Conservation (phyloP, 768 basidiomycete genomes). For the Boletus insuetus region DNA sequence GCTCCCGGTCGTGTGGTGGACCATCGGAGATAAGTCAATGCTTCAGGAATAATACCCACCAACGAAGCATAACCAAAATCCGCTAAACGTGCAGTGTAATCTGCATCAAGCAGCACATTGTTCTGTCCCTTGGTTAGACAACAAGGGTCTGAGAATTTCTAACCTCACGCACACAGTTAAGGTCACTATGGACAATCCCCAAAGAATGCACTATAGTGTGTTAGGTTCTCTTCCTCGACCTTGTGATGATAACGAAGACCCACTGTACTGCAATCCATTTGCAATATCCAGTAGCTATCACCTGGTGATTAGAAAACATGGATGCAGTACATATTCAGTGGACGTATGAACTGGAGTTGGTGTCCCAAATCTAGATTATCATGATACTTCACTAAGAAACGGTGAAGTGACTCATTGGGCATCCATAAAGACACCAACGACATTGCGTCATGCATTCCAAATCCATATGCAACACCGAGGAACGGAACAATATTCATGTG, state of each 20-base stretch:
- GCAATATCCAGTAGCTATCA: constrained; percentile 13
- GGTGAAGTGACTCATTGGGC: constrained; percentile 22
- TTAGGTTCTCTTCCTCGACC: neutral
- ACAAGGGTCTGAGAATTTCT: too few species aligned
- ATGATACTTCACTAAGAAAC: constrained; percentile 11
- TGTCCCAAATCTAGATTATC: neutral
- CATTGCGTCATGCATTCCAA: constrained; percentile 19
- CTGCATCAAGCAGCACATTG: constrained; percentile 14
- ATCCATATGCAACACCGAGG: constrained; percentile 10
- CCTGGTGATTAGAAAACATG: constrained; percentile 15
- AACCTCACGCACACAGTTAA: constrained; percentile 9
- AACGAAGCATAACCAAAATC: constrained; percentile 43
- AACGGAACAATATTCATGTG: constrained; percentile 28
- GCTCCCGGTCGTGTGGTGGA: neutral
- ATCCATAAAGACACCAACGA: constrained; percentile 34
- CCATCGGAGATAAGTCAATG: constrained; percentile 1
- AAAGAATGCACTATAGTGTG: constrained; percentile 11
- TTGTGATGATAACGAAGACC: neutral
- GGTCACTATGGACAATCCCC: constrained; percentile 16
- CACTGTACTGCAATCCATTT: constrained; percentile 15
- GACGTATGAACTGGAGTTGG: constrained; percentile 13
- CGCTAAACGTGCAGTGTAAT: constrained; percentile 35
- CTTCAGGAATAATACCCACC: constrained; percentile 6
- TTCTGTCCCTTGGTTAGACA: constrained; percentile 6
- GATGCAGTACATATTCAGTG: neutral